Evolutionary conservation across 148 eudicot genomes (phyloP).

Genomic region (Chenopodium quinoa): DNA sequence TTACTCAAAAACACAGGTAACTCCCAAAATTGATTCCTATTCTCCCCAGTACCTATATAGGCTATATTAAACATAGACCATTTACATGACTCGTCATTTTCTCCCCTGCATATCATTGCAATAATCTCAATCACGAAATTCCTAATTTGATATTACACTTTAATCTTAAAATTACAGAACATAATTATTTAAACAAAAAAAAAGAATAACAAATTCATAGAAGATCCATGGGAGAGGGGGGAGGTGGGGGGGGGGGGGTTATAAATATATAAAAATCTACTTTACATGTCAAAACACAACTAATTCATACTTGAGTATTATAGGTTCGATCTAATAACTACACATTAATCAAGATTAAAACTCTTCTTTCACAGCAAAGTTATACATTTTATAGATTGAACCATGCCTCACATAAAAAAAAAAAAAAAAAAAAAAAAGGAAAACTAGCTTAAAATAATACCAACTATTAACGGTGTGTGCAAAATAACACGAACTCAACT

Average conservation of each 20-base stretch:
- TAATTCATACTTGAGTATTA: background rate
- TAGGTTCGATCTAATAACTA: background rate
- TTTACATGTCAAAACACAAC: background rate
- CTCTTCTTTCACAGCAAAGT: background rate
- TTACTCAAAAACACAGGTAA: background rate
- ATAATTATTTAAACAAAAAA: too few relatives aligned
- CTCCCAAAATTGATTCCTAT: background rate
- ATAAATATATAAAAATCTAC: background rate
- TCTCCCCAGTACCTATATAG: background rate
- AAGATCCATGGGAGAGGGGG: background rate
- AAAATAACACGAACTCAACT: too few relatives aligned
- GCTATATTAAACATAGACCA: background rate
- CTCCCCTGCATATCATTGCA: background rate
- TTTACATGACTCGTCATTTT: background rate
- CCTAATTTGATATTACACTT: background rate
- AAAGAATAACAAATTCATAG: background rate
- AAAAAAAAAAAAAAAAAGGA: too few relatives aligned
- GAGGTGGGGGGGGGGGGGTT: too few relatives aligned
- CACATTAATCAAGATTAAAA: background rate
- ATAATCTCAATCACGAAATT: background rate
- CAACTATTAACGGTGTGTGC: too few relatives aligned
- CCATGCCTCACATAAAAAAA: background rate
- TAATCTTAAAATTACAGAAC: too few relatives aligned
- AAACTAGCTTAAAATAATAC: too few relatives aligned
- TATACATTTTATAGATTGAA: background rate